Conservation (phyloP, 805 yeast genomes). For the Wickerhamiella kurtzmanii region DNA sequence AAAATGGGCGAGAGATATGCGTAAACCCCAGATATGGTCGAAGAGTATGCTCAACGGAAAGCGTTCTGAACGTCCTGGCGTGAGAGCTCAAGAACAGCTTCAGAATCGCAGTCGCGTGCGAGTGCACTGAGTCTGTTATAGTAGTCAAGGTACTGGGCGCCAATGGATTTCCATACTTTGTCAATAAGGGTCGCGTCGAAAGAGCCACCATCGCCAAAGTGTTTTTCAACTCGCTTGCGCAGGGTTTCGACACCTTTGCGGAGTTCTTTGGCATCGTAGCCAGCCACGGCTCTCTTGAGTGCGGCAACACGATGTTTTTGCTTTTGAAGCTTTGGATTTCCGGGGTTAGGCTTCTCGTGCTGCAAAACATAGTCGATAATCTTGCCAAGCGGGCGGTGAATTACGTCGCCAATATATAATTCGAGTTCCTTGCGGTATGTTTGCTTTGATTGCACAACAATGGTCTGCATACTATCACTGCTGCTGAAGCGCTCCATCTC, state of each 20-base stretch:
- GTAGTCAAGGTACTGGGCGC: constrained; percentile 44
- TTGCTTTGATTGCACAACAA: constrained; percentile 21
- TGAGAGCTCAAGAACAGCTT: constrained; percentile 11
- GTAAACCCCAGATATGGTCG: neutral
- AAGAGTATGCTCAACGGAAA: too few species aligned
- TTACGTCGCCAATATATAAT: constrained; percentile 35
- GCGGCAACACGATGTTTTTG: constrained; percentile 30
- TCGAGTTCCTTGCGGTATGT: constrained; percentile 25
- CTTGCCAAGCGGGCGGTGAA: constrained; percentile 50
- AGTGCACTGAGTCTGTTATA: constrained; percentile 43
- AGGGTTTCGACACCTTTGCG: constrained; percentile 40
- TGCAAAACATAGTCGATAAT: constrained; percentile 52
- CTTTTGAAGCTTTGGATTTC: constrained; percentile 29
- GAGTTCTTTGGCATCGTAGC: constrained; percentile 48
- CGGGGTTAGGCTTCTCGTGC: constrained; percentile 35
- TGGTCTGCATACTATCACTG: constrained; percentile 12
- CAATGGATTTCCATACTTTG: constrained; percentile 53
- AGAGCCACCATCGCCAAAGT: constrained; percentile 28
- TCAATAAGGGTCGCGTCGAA: constrained; percentile 12
- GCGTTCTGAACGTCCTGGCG: constrained; percentile 11
- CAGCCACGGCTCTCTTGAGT: constrained; percentile 41
- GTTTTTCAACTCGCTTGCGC: constrained; percentile 42
- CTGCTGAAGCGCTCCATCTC: constrained; percentile 18
- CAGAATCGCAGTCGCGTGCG: constrained; percentile 41
- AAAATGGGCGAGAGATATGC: neutral